These are phyloP conservation scores for Boletus vinaceobasis DNA, from an alignment of 768 basidiomycete genomes.

Conservation along the genomic window DNA sequence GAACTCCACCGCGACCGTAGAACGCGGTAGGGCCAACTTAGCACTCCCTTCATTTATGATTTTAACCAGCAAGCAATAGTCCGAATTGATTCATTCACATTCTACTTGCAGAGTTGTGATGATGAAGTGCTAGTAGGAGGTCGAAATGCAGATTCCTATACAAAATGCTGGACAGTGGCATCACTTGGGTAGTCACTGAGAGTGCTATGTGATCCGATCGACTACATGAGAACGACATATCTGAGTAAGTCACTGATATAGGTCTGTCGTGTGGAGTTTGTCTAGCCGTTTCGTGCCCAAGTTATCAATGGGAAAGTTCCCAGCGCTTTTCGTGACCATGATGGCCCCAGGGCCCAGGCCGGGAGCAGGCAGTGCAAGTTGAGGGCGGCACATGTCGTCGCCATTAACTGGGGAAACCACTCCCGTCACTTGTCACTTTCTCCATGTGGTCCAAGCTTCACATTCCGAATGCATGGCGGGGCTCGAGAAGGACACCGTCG, in stretches of 20 bases:
- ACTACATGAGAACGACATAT: too few species aligned
- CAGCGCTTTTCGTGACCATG: background rate
- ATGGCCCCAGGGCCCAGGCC: background rate
- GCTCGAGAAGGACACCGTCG: background rate
- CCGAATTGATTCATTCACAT: background rate
- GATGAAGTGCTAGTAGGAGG: background rate
- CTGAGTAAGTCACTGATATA: too few species aligned
- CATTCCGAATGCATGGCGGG: slow-evolving; percentile 4
- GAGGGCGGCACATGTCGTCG: background rate
- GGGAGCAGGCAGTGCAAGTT: background rate
- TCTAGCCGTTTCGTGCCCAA: background rate
- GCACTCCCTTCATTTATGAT: background rate
- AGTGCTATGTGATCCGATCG: background rate
- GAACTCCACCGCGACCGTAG: background rate
- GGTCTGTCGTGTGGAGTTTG: background rate
- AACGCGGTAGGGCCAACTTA: background rate
- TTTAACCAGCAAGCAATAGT: background rate
- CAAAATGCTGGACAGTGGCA: background rate
- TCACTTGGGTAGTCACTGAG: background rate
- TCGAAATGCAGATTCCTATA: background rate
- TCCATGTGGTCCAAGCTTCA: slow-evolving; percentile 12
- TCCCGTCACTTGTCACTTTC: background rate
- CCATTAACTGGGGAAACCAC: background rate
- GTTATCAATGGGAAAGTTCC: background rate
- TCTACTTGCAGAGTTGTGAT: background rate